Evolutionary conservation across 139 green algal species (phyloP), one percentile per base, ranked within the genome.

Genomic region (Auxenochlorella protothecoides): DNA sequence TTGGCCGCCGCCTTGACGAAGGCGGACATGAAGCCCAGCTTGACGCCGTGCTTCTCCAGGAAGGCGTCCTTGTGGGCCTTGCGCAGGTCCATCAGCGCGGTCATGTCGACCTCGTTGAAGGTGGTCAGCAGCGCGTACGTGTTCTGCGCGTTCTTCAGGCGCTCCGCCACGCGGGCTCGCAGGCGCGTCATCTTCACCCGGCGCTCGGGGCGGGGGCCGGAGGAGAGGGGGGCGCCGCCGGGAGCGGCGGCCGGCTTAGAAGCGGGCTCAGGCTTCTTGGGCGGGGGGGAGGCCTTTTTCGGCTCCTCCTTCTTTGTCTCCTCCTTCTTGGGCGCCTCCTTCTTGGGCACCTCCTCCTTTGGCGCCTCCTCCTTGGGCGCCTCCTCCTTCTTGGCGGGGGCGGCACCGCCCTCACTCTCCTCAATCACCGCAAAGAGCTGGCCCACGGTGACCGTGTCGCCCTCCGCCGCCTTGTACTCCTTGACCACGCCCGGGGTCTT

Each of bases 41-140:
- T 99, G 64, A 97, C 93, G 55, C 92, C 93, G 81, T 99, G 94
- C 80, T 89, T 89, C 78, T 97, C 92, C 3, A 96, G 61, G 80
- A 99, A 99, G 0, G 72, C 71, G 68, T 99, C 95, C 88, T 98
- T 98, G 85, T 95, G 96, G 27, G 83, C 83, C 15, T 75, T 84
- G 54, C 91, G 81, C 84, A 96, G 84, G 68, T 86, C 86, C 80
- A 96, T 96, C 44, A 95, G 78, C 61, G 88, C 89, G 12, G 89
- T 96, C 95, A 99, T 99, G 89, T 99, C 95, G n/a, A 99, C 85
- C 81, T 99, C 95, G 75, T 99, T 99, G 86, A 98, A 99, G 57
- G 95, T 99, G 57, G 89, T 93, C 54, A 99, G 86, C 90, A 99
- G 93, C 55, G 95, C 95, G 71, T 96, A 97, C 7, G 92, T 97